Conservation (phyloP, 345 rosid genomes). For the Zanthoxylum bungeanum region DNA sequence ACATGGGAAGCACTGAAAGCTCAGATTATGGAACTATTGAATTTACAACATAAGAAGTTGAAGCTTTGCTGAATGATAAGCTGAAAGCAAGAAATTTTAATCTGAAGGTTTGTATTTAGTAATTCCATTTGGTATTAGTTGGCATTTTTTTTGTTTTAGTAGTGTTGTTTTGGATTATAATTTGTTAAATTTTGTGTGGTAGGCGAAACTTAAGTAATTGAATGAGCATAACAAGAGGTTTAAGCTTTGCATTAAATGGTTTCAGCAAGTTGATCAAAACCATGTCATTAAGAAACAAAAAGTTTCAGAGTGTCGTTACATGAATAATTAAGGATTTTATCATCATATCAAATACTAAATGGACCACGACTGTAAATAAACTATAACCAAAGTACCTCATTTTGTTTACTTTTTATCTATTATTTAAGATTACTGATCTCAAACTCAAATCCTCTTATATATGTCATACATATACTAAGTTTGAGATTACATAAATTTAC, state of each 20-base stretch:
- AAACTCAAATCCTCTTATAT: no score
- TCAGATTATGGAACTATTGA: constrained; percentile 40
- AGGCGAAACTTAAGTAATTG: constrained; percentile 64
- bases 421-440: no score
- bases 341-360: no score
- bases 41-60: constrained; percentile 72
- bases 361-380: no score
- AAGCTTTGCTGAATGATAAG: constrained; percentile 68
- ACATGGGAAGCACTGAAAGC: constrained; percentile 36
- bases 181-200: background rate
- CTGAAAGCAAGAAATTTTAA: constrained; percentile 68
- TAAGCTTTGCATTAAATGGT: constrained; percentile 77
- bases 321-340: no score
- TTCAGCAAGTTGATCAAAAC: constrained; percentile 54
- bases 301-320: constrained; percentile 47
- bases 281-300: constrained; percentile 53
- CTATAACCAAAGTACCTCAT: no score
- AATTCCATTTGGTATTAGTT: background rate
- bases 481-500: no score
- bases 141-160: no score
- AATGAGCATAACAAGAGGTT: constrained; percentile 56
- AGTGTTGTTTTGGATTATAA: background rate
- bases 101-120: constrained; percentile 48
- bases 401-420: no score
- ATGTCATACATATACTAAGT: no score